A percentile compares a stretch with the other conserved stretches of the same genome.
Evolutionary conservation across 2,329 filamentous ascomycete genomes (phyloP).

Genomic region (Knufia petricola): DNA sequence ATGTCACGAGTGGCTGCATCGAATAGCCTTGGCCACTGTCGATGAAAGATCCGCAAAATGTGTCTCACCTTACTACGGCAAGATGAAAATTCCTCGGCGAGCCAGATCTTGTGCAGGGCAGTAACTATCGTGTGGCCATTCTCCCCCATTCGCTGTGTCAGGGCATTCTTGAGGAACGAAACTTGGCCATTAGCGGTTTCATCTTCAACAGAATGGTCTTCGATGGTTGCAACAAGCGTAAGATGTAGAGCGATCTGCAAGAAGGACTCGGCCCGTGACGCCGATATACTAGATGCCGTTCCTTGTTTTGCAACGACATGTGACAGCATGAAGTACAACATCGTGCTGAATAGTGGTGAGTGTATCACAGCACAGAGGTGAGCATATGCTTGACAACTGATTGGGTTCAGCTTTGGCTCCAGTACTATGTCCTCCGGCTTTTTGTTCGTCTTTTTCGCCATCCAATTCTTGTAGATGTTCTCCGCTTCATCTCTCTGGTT

Average conservation of each 20-base stretch:
- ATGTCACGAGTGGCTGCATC: constrained; percentile 53
- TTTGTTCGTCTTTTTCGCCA: constrained; percentile 80
- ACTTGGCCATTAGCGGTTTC: constrained; percentile 40
- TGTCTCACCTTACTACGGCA: constrained; percentile 77
- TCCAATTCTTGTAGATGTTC: constrained; percentile 72
- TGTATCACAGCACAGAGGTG: constrained; percentile 69
- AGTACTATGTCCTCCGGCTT: constrained; percentile 75
- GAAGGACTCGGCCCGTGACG: constrained; percentile 80
- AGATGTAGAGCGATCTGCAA: constrained; percentile 86
- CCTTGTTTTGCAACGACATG: constrained; percentile 64
- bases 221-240: constrained; percentile 71
- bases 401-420: constrained; percentile 71
- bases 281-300: constrained; percentile 63
- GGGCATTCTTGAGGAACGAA: constrained; percentile 65
- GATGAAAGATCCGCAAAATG: constrained; percentile 74
- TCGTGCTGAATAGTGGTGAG: constrained; percentile 77
- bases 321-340: constrained; percentile 78
- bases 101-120: constrained; percentile 44
- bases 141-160: constrained; percentile 46
- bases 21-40: constrained; percentile 68
- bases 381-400: constrained; percentile 67
- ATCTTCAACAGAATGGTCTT: constrained; percentile 57
- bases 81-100: constrained; percentile 65
- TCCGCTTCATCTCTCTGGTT: constrained; percentile 96
- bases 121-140: constrained; percentile 41